Evolutionary conservation across 768 basidiomycete species (phyloP).

Genomic region (Agaricus bisporus): DNA sequence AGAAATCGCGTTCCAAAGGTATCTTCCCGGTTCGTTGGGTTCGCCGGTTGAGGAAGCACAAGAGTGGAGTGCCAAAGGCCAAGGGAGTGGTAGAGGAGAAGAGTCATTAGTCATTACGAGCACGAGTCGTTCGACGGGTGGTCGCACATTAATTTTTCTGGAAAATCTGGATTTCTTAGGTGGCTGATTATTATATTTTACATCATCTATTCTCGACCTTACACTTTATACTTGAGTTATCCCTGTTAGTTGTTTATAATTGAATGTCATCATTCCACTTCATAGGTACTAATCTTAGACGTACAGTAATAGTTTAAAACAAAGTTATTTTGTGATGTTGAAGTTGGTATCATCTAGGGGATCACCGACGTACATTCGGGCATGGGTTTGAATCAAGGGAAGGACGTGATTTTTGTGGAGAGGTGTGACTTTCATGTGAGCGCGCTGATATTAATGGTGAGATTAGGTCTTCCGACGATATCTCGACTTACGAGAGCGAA

Average conservation of each 20-base stretch:
- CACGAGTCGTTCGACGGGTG: background rate
- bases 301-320: no score
- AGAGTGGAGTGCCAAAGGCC: background rate
- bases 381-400: slow-evolving; percentile 35
- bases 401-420: slow-evolving; percentile 31
- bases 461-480: background rate
- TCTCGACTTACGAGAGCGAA: slow-evolving; percentile 42
- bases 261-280: no score
- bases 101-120: background rate
- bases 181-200: no score
- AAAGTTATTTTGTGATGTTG: background rate
- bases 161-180: no score
- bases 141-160: background rate
- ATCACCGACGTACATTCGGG: slow-evolving; percentile 33
- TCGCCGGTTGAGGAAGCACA: background rate
- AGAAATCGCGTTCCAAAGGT: background rate
- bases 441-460: slow-evolving; percentile 26
- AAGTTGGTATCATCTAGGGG: background rate
- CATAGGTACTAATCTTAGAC: no score
- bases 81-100: background rate
- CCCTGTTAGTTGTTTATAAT: no score
- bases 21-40: background rate
- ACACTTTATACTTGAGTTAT: background rate
- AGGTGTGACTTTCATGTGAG: slow-evolving; percentile 30
- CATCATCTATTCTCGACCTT: background rate